Conservation (phyloP, 306 rosid species). For the Dryas alaskensis region DNA sequence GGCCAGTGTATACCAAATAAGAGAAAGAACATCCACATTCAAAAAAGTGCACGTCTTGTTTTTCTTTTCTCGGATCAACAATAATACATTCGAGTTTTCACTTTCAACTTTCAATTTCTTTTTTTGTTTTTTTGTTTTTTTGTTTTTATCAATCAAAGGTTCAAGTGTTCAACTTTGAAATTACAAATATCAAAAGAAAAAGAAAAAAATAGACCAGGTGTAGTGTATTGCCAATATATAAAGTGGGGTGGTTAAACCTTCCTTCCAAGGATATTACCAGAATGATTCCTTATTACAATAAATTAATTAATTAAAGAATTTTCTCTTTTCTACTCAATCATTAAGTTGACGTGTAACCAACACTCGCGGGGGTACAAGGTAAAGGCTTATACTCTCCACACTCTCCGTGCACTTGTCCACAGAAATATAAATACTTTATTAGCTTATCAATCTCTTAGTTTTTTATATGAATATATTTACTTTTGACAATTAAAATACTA, state of each 20-base stretch:
- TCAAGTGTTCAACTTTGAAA: too few relatives aligned
- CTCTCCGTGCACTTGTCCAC: not conserved
- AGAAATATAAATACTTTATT: not conserved
- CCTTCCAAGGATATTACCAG: not conserved
- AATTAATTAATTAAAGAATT: not conserved
- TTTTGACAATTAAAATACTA: too few relatives aligned
- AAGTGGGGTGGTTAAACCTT: not conserved
- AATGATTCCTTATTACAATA: slow-evolving; percentile 8
- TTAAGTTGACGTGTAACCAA: not conserved
- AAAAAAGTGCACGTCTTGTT: too few relatives aligned
- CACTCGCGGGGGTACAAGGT: not conserved
- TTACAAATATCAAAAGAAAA: not conserved
- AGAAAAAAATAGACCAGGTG: not conserved
- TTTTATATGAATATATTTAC: too few relatives aligned
- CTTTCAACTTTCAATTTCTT: too few relatives aligned
- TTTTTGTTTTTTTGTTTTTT: too few relatives aligned
- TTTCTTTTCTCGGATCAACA: too few relatives aligned
- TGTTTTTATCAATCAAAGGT: too few relatives aligned
- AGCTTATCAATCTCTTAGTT: too few relatives aligned
- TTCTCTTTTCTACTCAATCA: not conserved
- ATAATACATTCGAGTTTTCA: too few relatives aligned
- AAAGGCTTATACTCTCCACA: not conserved
- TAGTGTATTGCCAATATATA: not conserved
- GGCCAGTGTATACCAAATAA: too few relatives aligned
- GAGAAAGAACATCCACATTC: too few relatives aligned